Conservation (phyloP, 2,329 filamentous ascomycete species). For the Fusarium citri region DNA sequence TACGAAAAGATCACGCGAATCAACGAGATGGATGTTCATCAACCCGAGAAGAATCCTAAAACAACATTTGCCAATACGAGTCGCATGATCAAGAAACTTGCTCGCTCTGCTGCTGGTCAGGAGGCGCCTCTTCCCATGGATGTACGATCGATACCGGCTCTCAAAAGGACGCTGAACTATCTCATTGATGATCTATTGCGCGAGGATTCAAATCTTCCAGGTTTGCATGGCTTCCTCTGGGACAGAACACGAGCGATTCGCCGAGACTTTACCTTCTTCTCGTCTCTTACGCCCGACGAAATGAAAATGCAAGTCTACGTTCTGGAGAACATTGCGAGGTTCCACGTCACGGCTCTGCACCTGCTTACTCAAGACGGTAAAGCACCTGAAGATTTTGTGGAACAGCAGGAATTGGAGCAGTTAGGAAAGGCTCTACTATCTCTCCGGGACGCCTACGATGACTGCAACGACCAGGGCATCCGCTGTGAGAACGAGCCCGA, state of each 20-base stretch:
- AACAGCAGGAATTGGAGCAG: slow-evolving; percentile 76
- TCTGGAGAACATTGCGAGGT: slow-evolving; percentile 73
- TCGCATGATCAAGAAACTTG: slow-evolving; percentile 75
- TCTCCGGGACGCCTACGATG: slow-evolving; percentile 73
- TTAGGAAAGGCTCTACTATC: slow-evolving; percentile 74
- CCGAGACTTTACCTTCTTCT: slow-evolving; percentile 76
- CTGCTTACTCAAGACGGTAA: slow-evolving; percentile 68
- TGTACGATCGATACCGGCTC: slow-evolving; percentile 69
- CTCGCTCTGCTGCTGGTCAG: slow-evolving; percentile 75
- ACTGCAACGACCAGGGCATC: slow-evolving; percentile 69
- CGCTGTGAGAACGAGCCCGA: slow-evolving; percentile 72
- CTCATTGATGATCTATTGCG: slow-evolving; percentile 69
- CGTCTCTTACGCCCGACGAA: slow-evolving; percentile 67
- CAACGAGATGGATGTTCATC: slow-evolving; percentile 68
- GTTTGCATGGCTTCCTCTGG: slow-evolving; percentile 73
- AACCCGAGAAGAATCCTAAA: slow-evolving; percentile 63
- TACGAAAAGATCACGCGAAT: slow-evolving; percentile 74
- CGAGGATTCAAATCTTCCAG: slow-evolving; percentile 65
- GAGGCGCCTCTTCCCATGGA: slow-evolving; percentile 76
- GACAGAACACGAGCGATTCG: slow-evolving; percentile 75
- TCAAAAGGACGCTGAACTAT: slow-evolving; percentile 72
- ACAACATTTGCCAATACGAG: slow-evolving; percentile 60
- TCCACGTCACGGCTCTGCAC: slow-evolving; percentile 74
- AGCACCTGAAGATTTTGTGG: slow-evolving; percentile 70
- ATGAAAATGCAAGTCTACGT: slow-evolving; percentile 70